A percentile compares a stretch with the other conserved stretches of the same genome.
Conservation (phyloP, 768 basidiomycete species). For the Suillus lakei region DNA sequence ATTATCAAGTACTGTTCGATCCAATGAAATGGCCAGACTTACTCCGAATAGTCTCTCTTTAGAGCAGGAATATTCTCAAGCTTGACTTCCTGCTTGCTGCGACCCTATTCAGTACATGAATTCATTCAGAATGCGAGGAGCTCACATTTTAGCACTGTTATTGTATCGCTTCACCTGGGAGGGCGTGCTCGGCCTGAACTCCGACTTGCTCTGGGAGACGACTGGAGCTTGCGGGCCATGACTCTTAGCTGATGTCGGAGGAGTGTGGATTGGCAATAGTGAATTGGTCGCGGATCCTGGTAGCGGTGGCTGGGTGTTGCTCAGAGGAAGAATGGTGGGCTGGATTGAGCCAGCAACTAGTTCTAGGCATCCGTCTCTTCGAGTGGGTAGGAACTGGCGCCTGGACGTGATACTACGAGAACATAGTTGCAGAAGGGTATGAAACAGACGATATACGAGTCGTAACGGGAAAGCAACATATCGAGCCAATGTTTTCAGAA, state of each 20-base stretch:
- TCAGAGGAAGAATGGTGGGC: not conserved
- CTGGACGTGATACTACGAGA: not conserved
- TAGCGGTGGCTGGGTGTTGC: not conserved
- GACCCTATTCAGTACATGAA: not conserved
- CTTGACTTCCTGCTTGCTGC: not conserved
- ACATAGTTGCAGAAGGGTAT: not conserved
- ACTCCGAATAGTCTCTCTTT: not conserved
- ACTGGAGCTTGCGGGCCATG: too few relatives aligned
- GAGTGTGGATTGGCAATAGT: not conserved
- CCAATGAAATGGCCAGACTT: too few relatives aligned
- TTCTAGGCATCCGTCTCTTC: not conserved
- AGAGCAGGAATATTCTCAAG: not conserved
- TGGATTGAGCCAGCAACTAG: not conserved
- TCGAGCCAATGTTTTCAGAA: not conserved
- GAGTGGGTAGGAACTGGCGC: not conserved
- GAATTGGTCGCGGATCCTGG: not conserved
- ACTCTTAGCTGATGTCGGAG: not conserved
- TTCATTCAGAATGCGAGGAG: not conserved
- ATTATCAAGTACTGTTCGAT: not conserved
- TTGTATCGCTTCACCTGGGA: not conserved
- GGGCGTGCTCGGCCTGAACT: not conserved
- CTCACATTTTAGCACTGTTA: not conserved
- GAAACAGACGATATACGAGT: not conserved
- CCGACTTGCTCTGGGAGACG: not conserved
- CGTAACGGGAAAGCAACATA: not conserved